These are phyloP conservation scores for Plasmodium gonderi DNA, from an alignment of 169 alveolate genomes.

Conservation along the genomic window DNA sequence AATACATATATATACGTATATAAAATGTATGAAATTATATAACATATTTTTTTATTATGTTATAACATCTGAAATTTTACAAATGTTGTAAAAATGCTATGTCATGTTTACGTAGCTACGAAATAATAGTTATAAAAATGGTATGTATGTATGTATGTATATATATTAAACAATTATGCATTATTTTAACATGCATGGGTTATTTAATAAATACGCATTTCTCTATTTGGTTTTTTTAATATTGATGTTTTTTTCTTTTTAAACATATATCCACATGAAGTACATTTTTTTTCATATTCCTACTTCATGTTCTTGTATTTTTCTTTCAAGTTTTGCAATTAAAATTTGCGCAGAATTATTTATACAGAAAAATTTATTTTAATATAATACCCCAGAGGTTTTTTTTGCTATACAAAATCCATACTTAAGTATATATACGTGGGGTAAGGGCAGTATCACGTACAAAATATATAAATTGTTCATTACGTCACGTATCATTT, in stretches of 20 bases:
- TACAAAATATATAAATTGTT: too few species aligned
- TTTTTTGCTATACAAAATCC: too few species aligned
- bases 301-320: background rate
- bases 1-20: background rate
- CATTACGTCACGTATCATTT: too few species aligned
- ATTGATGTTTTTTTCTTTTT: background rate
- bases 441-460: too few species aligned
- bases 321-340: background rate
- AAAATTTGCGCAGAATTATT: background rate
- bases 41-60: background rate
- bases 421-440: too few species aligned
- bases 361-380: background rate
- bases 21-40: background rate
- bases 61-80: background rate
- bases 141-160: background rate
- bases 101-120: background rate
- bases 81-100: background rate
- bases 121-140: background rate
- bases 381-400: background rate
- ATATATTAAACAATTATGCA: background rate
- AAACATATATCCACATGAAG: background rate
- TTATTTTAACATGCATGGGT: background rate
- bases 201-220: background rate
- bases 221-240: background rate
- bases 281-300: background rate